Conservation (phyloP, 768 basidiomycete genomes). For the Tulasnella sp. region DNA sequence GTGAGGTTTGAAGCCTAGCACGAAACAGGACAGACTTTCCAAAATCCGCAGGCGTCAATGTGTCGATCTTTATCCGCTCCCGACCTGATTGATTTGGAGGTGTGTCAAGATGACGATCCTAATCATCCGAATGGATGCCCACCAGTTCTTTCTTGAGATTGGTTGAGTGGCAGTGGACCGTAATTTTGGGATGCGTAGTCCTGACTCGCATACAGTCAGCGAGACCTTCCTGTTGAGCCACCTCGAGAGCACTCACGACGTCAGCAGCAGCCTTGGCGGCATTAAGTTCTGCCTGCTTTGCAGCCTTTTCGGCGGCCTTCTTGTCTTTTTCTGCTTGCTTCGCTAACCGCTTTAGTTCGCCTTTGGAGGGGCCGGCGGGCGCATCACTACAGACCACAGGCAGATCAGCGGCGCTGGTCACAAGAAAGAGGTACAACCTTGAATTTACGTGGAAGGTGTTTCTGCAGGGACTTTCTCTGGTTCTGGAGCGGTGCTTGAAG, state of each 20-base stretch:
- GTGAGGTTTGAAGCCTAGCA: conserved; percentile 82
- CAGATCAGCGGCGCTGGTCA: no score
- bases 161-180: conserved; percentile 79
- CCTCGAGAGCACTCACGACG: conserved; percentile 33
- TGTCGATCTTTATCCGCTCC: conserved; percentile 51
- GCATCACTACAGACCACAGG: conserved; percentile 29
- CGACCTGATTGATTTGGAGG: conserved; percentile 28
- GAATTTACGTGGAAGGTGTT: no score
- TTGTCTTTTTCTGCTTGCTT: conserved; percentile 86
- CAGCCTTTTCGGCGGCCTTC: conserved; percentile 79
- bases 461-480: no score
- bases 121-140: conserved; percentile 12
- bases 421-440: no score
- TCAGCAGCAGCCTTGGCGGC: conserved; percentile 56
- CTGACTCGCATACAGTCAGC: conserved; percentile 30
- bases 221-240: no score
- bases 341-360: conserved; percentile 79
- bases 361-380: conserved; percentile 60
- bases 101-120: no score
- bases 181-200: conserved; percentile 74
- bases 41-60: conserved; percentile 49
- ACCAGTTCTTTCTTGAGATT: conserved; percentile 66
- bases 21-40: conserved; percentile 74
- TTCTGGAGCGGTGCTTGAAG: no score
- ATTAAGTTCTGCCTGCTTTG: conserved; percentile 64